Conservation (phyloP, 495 filamentous ascomycete genomes). For the Penicillium dipodomyicola region DNA sequence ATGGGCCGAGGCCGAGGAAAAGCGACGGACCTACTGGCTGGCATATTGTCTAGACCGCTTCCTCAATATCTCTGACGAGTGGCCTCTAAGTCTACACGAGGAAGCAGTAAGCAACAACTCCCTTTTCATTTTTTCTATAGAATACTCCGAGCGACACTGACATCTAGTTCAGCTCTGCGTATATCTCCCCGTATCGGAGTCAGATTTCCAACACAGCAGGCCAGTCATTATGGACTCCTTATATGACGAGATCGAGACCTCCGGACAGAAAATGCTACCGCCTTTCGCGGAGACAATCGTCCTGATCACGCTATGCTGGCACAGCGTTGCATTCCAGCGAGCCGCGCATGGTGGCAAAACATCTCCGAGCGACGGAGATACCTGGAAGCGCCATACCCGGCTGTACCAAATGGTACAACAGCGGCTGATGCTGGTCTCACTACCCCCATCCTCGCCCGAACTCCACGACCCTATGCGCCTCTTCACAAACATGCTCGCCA, state of each 20-base stretch:
- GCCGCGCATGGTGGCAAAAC: neutral
- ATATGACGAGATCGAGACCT: conserved; percentile 3
- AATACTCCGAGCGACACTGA: neutral
- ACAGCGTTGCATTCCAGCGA: conserved; percentile 4
- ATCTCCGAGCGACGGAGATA: neutral
- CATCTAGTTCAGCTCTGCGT: neutral
- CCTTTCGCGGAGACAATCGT: conserved; percentile 8
- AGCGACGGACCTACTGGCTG: conserved; percentile 55
- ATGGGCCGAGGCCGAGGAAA: conserved; percentile 45
- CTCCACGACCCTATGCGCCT: conserved; percentile 10
- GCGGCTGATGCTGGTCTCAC: conserved; percentile 7
- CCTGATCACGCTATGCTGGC: conserved; percentile 9
- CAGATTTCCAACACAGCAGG: conserved; percentile 9
- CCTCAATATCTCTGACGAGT: conserved; percentile 45
- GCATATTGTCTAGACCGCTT: conserved; percentile 55
- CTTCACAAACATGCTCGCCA: conserved; percentile 11
- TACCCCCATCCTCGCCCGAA: conserved; percentile 2
- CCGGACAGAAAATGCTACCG: conserved; percentile 5
- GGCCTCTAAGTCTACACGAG: conserved; percentile 51
- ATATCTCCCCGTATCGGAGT: conserved; percentile 7
- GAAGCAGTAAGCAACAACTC: conserved; percentile 5
- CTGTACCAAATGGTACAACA: conserved; percentile 8
- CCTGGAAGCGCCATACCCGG: conserved; percentile 2
- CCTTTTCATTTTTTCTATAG: neutral
- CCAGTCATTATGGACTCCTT: conserved; percentile 2